Conservation (phyloP, 768 basidiomycete genomes). For the Hypholoma sublateritium region DNA sequence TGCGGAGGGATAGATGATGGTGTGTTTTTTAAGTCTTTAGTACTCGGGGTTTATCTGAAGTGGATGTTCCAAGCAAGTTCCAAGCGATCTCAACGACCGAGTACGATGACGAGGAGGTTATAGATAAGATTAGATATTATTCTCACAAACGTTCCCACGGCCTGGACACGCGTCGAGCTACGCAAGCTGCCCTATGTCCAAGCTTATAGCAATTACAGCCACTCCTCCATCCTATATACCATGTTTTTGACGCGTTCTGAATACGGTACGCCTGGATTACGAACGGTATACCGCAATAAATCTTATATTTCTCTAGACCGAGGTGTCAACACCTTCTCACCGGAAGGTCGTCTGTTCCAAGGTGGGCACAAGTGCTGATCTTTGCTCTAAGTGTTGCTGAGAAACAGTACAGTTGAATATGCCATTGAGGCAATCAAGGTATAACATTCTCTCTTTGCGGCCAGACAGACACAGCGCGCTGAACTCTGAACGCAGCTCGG, state of each 20-base stretch:
- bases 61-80: no score
- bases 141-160: conserved; percentile 35
- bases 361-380: conserved; percentile 46
- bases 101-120: not conserved
- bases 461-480: not conserved
- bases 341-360: conserved; percentile 98
- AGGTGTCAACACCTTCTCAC: conserved; percentile 98
- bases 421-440: conserved; percentile 99
- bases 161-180: conserved; percentile 45
- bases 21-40: conserved; percentile 3
- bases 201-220: conserved; percentile 17
- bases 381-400: conserved; percentile 16
- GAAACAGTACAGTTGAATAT: conserved; percentile 78
- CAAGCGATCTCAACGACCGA: not conserved
- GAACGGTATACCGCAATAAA: not conserved
- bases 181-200: conserved; percentile 28
- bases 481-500: conserved; percentile 65
- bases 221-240: conserved; percentile 24
- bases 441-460: not conserved
- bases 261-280: conserved; percentile 60
- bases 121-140: conserved; percentile 35
- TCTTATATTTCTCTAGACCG: conserved; percentile 58
- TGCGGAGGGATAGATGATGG: conserved; percentile 24
- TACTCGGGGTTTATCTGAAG: no score
- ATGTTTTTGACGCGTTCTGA: conserved; percentile 97